Evolutionary conservation across 176 grass and related monocot species (phyloP).

Genomic region (Coix lacrymajobi): DNA sequence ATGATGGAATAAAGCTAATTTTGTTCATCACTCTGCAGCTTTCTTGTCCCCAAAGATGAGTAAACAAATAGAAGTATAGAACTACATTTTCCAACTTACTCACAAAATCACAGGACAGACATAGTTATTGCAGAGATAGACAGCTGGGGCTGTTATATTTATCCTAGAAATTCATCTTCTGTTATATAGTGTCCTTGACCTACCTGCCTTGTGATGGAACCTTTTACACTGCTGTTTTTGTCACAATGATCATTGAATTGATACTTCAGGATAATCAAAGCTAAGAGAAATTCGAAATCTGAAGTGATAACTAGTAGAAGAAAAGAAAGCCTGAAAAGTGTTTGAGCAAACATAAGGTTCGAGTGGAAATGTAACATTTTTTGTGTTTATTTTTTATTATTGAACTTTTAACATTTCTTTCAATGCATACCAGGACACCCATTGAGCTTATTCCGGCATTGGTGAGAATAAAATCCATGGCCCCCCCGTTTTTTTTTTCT

Average conservation of each 20-base stretch:
- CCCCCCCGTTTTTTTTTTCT: background rate
- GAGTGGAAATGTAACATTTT: background rate
- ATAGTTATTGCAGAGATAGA: background rate
- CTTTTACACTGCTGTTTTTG: background rate
- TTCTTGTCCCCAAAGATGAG: background rate
- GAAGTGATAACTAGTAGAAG: background rate
- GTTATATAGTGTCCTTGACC: constrained; percentile 1
- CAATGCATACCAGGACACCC: background rate
- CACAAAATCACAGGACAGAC: background rate
- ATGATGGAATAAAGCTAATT: background rate
- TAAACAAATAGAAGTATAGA: background rate
- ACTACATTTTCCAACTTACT: background rate
- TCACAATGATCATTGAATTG: background rate
- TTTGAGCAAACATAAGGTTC: background rate
- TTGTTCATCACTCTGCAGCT: background rate
- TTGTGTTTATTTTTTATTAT: background rate
- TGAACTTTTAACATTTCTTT: background rate
- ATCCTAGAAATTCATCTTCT: background rate
- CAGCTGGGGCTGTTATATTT: background rate
- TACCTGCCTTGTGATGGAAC: background rate
- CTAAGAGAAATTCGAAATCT: background rate
- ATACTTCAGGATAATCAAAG: constrained; percentile 6
- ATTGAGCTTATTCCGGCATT: background rate
- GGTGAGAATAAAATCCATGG: background rate
- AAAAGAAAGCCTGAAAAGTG: background rate